Evolutionary conservation across 108 stramenopile genomes (phyloP).

Genomic region (Licmophora abbreviata): DNA sequence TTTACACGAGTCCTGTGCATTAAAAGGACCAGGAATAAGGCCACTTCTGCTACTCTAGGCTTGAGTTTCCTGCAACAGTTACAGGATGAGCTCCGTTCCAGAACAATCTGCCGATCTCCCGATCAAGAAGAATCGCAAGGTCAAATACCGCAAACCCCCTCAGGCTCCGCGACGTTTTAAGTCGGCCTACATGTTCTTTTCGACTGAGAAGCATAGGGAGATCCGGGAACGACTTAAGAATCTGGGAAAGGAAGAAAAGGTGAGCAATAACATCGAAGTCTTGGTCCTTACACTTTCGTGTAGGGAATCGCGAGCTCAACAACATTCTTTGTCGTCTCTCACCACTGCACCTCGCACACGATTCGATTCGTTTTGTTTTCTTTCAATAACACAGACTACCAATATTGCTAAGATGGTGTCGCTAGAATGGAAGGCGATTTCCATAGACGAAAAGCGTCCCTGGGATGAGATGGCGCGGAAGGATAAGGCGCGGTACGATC

Average conservation of each 20-base stretch:
- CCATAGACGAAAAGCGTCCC: slow-evolving; percentile 9
- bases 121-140: neutral
- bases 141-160: slow-evolving; percentile 33
- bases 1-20: no score
- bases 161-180: slow-evolving; percentile 42
- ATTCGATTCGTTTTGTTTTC: neutral
- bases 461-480: slow-evolving; percentile 24
- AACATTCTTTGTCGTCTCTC: no score
- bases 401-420: slow-evolving; percentile 31
- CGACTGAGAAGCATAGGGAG: slow-evolving; percentile 25
- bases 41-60: no score
- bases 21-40: no score
- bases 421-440: slow-evolving; percentile 20
- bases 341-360: no score
- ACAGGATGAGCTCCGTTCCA: no score
- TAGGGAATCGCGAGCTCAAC: no score
- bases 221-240: slow-evolving; percentile 18
- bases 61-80: no score
- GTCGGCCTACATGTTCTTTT: slow-evolving; percentile 36
- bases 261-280: no score
- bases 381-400: slow-evolving; percentile 13
- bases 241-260: no score
- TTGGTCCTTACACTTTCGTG: no score
- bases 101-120: neutral
- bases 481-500: slow-evolving; percentile 34